Conservation (phyloP, 257 asterid genomes). For the Solanum pinnatisectum region DNA sequence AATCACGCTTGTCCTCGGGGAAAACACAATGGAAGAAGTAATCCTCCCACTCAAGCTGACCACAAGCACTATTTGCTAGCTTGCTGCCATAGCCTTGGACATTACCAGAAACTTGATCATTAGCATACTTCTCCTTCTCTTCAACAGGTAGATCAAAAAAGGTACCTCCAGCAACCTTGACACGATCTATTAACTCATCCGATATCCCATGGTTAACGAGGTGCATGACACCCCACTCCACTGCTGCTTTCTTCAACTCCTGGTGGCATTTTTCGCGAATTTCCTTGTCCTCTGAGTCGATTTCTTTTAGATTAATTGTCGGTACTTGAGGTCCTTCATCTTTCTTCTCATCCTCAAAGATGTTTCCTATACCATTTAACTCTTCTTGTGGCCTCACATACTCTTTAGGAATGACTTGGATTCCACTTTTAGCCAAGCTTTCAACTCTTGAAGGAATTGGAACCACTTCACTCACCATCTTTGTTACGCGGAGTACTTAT, state of each 20-base stretch:
- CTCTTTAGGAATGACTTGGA: conserved; percentile 58
- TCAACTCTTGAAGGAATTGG: conserved; percentile 39
- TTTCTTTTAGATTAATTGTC: conserved; percentile 31
- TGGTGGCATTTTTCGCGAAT: conserved; percentile 28
- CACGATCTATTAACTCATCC: conserved; percentile 33
- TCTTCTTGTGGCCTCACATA: conserved; percentile 68
- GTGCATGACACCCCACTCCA: conserved; percentile 96
- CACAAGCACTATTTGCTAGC: conserved; percentile 64
- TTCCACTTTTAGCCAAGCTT: conserved; percentile 48
- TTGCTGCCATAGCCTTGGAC: conserved; percentile 91
- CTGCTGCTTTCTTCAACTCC: conserved; percentile 59
- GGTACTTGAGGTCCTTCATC: conserved; percentile 58
- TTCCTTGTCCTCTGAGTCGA: conserved; percentile 33
- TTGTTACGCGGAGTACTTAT: neutral
- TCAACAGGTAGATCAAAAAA: conserved; percentile 59
- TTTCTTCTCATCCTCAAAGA: conserved; percentile 50
- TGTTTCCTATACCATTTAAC: conserved; percentile 41
- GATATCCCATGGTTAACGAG: conserved; percentile 67
- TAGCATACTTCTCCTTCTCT: conserved; percentile 93
- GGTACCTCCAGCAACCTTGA: conserved; percentile 44
- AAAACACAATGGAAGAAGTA: conserved; percentile 63
- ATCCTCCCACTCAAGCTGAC: conserved; percentile 88
- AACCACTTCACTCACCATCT: conserved; percentile 5
- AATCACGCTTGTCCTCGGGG: conserved; percentile 47
- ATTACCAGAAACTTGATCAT: conserved; percentile 60